Percentiles rank a stretch among this genome's conserved stretches.
Conservation (phyloP, 495 filamentous ascomycete genomes). For the Penicillium verhagenii region DNA sequence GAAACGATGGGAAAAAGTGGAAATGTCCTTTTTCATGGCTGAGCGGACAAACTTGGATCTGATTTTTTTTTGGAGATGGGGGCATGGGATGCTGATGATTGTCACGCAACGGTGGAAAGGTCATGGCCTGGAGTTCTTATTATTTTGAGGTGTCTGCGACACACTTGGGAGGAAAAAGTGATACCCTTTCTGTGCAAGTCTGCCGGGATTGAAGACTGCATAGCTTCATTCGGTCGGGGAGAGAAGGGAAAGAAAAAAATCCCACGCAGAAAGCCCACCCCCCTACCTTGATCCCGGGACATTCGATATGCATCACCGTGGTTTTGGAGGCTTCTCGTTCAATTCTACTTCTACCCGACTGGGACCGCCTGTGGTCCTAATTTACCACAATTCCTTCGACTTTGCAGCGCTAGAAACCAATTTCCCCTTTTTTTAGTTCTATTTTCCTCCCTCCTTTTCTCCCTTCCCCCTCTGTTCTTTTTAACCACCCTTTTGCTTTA, state of each 20-base stretch:
- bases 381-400: slow-evolving; percentile 21
- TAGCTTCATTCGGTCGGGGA: slow-evolving; percentile 38
- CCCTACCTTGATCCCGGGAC: slow-evolving; percentile 19
- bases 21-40: slow-evolving; percentile 30
- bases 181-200: slow-evolving; percentile 52
- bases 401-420: slow-evolving; percentile 42
- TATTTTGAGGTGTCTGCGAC: slow-evolving; percentile 47
- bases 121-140: slow-evolving; percentile 43
- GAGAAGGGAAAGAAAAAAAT: slow-evolving; percentile 29
- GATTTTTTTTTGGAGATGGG: slow-evolving; percentile 11
- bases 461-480: slow-evolving; percentile 15
- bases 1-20: slow-evolving; percentile 20
- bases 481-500: background rate
- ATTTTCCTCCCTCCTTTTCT: slow-evolving; percentile 27
- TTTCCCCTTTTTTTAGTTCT: slow-evolving; percentile 21
- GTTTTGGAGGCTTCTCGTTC: slow-evolving; percentile 29
- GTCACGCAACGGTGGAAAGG: slow-evolving; percentile 36
- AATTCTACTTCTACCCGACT: slow-evolving; percentile 6
- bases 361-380: background rate
- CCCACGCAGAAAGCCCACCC: slow-evolving; percentile 27
- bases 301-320: slow-evolving; percentile 31
- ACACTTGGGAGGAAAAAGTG: slow-evolving; percentile 52
- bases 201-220: slow-evolving; percentile 43
- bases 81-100: slow-evolving; percentile 28
- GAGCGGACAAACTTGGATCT: slow-evolving; percentile 29